These are phyloP conservation scores for Didymellaceae sp. DNA, from an alignment of 2,329 filamentous ascomycete genomes.

Conservation along the genomic window DNA sequence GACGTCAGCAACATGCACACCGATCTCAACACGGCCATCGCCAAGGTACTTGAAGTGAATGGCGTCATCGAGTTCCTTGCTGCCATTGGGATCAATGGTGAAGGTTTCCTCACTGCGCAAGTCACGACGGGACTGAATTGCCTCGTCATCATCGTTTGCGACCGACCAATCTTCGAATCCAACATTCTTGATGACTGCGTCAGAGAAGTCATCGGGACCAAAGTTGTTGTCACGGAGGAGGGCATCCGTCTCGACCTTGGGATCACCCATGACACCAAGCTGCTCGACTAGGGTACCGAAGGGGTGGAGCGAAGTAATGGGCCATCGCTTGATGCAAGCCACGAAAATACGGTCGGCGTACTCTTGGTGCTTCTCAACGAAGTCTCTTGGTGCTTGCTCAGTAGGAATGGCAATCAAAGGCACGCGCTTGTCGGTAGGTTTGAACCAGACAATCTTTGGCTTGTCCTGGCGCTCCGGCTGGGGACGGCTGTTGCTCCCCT, in stretches of 20 bases:
- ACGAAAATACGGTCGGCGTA: slow-evolving; percentile 98
- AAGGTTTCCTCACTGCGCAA: slow-evolving; percentile 89
- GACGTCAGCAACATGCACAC: slow-evolving; percentile 93
- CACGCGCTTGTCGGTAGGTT: slow-evolving; percentile 98
- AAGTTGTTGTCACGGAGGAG: slow-evolving; percentile 99
- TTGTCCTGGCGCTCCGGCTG: slow-evolving; percentile 91
- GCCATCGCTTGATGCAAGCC: slow-evolving; percentile 99
- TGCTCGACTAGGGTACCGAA: slow-evolving; percentile 98
- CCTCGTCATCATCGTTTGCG: slow-evolving; percentile 78
- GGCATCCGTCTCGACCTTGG: slow-evolving; percentile 97
- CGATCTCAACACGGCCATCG: slow-evolving; percentile 90
- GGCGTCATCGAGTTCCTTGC: slow-evolving; percentile 87
- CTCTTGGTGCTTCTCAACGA: slow-evolving; percentile 97
- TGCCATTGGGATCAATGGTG: slow-evolving; percentile 89
- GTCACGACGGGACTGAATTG: slow-evolving; percentile 78
- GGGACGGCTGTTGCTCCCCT: slow-evolving; percentile 74
- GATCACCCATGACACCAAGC: slow-evolving; percentile 94
- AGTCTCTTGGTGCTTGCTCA: slow-evolving; percentile 95
- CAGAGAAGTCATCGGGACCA: slow-evolving; percentile 94
- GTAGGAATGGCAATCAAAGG: slow-evolving; percentile 97
- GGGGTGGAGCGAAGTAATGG: slow-evolving; percentile 98
- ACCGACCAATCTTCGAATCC: slow-evolving; percentile 92
- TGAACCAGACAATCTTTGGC: slow-evolving; percentile 99
- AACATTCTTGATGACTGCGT: slow-evolving; percentile 92
- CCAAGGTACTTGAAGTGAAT: slow-evolving; percentile 85